phyloP scores from a whole-genome alignment of 2,329 filamentous ascomycete species.

The Nothopassalora personata region DNA sequence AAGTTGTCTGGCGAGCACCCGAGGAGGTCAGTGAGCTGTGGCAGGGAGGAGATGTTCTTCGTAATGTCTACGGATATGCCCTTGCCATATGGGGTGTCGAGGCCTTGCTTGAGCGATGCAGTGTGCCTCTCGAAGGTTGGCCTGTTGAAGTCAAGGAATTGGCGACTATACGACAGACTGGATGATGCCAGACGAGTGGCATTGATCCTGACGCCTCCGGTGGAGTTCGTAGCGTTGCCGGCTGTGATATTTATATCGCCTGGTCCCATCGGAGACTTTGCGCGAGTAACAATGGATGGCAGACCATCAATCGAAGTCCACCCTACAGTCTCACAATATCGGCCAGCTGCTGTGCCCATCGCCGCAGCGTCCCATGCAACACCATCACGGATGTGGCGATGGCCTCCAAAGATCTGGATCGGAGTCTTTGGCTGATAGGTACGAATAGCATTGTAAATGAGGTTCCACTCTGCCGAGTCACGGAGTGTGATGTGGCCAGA shows the following conservation, averaged over 20 bases:
- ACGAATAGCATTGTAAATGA: slow-evolving; percentile 56
- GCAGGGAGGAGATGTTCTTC: slow-evolving; percentile 13
- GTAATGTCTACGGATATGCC: slow-evolving; percentile 16
- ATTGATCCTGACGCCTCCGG: slow-evolving; percentile 15
- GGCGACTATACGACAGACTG: slow-evolving; percentile 45
- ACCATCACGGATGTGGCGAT: slow-evolving; percentile 53
- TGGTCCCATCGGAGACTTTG: slow-evolving; percentile 39
- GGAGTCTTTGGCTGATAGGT: slow-evolving; percentile 52
- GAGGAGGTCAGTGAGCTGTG: slow-evolving; percentile 12
- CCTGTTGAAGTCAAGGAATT: slow-evolving; percentile 65
- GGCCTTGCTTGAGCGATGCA: slow-evolving; percentile 21
- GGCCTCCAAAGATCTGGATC: slow-evolving; percentile 56
- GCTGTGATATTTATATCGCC: slow-evolving; percentile 34
- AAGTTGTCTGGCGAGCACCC: slow-evolving; percentile 17
- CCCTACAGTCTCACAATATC: slow-evolving; percentile 64
- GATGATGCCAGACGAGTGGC: slow-evolving; percentile 25
- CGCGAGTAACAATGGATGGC: slow-evolving; percentile 36
- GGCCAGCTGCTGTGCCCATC: slow-evolving; percentile 56
- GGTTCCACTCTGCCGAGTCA: slow-evolving; percentile 40
- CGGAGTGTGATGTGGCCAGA: slow-evolving; percentile 58
- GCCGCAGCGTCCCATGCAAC: slow-evolving; percentile 57
- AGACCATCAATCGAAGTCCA: slow-evolving; percentile 62
- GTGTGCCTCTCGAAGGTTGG: slow-evolving; percentile 61
- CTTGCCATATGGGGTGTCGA: slow-evolving; percentile 17
- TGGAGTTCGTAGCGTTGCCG: slow-evolving; percentile 34